Evolutionary conservation across 805 yeast genomes (phyloP).

Genomic region (Candida ficus): DNA sequence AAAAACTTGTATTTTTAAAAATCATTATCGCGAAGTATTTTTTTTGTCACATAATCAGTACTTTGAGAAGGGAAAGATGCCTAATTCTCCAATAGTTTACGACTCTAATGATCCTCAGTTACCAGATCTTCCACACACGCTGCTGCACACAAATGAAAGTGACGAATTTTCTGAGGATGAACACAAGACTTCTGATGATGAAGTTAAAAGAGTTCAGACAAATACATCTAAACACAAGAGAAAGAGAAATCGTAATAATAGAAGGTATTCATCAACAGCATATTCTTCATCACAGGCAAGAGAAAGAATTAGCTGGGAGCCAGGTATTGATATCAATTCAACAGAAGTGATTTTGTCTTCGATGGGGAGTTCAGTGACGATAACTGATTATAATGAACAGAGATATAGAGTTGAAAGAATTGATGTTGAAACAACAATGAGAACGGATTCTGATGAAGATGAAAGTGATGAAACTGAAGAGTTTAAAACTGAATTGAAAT

Average conservation of each 20-base stretch:
- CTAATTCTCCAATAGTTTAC: slow-evolving; percentile 16
- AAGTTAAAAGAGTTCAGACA: no score
- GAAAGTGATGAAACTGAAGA: background rate
- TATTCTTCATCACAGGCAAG: slow-evolving; percentile 31
- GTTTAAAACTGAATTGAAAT: slow-evolving; percentile 5
- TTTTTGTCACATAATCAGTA: no score
- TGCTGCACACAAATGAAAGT: slow-evolving; percentile 19
- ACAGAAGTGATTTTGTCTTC: slow-evolving; percentile 47
- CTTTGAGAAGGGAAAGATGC: no score
- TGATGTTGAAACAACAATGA: slow-evolving; percentile 27
- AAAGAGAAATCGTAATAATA: slow-evolving; percentile 4
- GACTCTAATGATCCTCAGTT: slow-evolving; percentile 39
- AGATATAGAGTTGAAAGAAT: slow-evolving; percentile 40
- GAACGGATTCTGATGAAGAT: background rate
- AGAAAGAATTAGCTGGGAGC: slow-evolving; percentile 50
- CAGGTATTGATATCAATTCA: slow-evolving; percentile 49
- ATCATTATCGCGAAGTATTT: no score
- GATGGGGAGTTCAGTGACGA: slow-evolving; percentile 47
- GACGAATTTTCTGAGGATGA: slow-evolving; percentile 21
- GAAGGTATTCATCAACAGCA: slow-evolving; percentile 30
- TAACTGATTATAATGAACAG: slow-evolving; percentile 44
- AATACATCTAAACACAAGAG: slow-evolving; percentile 3
- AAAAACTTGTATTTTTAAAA: no score
- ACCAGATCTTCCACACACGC: slow-evolving; percentile 33
- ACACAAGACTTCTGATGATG: no score